Conservation (phyloP, 2,329 filamentous ascomycete genomes). For the Neofusicoccum umdonicola region DNA sequence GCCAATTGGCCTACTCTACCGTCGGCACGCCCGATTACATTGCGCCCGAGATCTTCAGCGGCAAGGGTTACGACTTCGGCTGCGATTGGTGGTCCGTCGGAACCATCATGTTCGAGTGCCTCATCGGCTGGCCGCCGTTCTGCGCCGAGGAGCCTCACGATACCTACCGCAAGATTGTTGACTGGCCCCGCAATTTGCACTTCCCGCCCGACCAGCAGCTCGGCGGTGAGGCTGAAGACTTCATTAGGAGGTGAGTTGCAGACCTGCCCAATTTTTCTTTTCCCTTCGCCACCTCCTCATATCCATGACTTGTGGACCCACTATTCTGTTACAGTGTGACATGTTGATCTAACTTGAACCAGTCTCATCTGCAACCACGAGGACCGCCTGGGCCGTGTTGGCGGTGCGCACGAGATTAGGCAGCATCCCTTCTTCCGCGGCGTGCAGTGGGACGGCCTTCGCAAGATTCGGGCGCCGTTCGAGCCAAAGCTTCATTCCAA, state of each 20-base stretch:
- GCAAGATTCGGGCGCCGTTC: slow-evolving; percentile 90
- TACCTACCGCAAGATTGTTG: slow-evolving; percentile 98
- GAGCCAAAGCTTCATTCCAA: slow-evolving; percentile 91
- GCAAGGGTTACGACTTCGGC: slow-evolving; percentile 91
- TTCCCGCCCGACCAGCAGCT: slow-evolving; percentile 95
- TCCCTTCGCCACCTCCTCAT: slow-evolving; percentile 9
- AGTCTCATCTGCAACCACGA: slow-evolving; percentile 94
- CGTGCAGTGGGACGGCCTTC: slow-evolving; percentile 89
- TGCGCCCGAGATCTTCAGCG: slow-evolving; percentile 95
- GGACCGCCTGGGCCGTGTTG: slow-evolving; percentile 78
- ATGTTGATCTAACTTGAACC: slow-evolving; percentile 22
- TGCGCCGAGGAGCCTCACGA: slow-evolving; percentile 97
- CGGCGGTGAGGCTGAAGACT: slow-evolving; percentile 81
- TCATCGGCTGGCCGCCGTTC: slow-evolving; percentile 98
- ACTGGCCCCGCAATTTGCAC: slow-evolving; percentile 93
- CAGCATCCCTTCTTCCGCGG: slow-evolving; percentile 93
- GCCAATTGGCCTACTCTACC: slow-evolving; percentile 96
- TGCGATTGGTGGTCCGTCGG: slow-evolving; percentile 99
- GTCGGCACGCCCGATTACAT: slow-evolving; percentile 99
- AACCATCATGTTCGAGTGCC: slow-evolving; percentile 99
- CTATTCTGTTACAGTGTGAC: background rate
- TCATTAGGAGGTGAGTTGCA: slow-evolving; percentile 75
- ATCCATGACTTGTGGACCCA: background rate
- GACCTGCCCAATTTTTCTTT: slow-evolving; percentile 14
- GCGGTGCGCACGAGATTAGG: slow-evolving; percentile 90